Evolutionary conservation across 225 moss, liverwort and hornwort species (phyloP), one percentile per base, ranked within the genome.

Genomic region (Sphagnum contortum): DNA sequence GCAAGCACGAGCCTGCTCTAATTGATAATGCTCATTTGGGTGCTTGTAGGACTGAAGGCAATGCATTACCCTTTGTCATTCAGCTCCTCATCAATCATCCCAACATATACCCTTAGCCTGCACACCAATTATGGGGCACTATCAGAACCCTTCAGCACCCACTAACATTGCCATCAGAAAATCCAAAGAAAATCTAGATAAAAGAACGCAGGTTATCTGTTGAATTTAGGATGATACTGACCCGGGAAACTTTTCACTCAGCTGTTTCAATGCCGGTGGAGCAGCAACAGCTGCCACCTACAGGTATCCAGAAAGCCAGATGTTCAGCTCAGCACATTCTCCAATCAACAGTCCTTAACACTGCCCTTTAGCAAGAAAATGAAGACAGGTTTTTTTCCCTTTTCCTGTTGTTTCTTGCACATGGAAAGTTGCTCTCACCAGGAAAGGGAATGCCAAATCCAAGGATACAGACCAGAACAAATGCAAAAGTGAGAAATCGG

Each of bases 191-290:
- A 29, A 29, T 29, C 29, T 29, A 9, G 6, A 6, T 5, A 7
- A 14, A 57, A 29, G 29, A 29, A 29, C 1, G 29, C 29, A 29
- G 29, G 29, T 29, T 29, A 29, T 29, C 29, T 29, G 29, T 29
- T 29, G 29, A 29, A 29, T 29, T 29, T 29, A 29, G 29, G 29
- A 11, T 60, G 62, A 70, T 29, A 64, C 80, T 45, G 67, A 89
- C 94, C 91, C 89, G 45, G 94, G 89, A 70, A 89, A 94, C 77
- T 89, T 94, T 69, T 91, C 85, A 74, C 91, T 89, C 14, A 94
- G 68, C 61, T 83, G 69, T 67, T 85, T 82, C 47, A 94, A 71
- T 68, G 94, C 89, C 65, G 91, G 91, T 61, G 91, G 91, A 75
- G 94, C 94, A 68, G 88, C 91, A 73, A 94, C 87, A 64, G 91